These are phyloP conservation scores for Capsicum baccatum DNA, from an alignment of 257 asterid species.

Conservation along the genomic window DNA sequence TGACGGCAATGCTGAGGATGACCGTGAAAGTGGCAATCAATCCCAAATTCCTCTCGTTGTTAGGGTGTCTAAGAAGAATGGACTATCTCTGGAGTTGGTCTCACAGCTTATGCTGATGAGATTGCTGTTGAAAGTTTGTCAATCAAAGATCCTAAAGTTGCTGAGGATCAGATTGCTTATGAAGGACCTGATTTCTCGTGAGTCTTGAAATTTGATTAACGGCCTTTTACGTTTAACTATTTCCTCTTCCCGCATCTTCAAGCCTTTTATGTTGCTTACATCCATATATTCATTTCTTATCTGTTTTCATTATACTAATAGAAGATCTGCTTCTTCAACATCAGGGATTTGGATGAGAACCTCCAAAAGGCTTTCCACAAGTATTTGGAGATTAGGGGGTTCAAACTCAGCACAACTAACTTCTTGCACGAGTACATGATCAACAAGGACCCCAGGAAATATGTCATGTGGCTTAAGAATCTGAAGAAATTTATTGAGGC, in stretches of 20 bases:
- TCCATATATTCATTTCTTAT: background rate
- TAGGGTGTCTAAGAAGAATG: constrained; percentile 63
- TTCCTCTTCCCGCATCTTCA: background rate
- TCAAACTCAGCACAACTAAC: constrained; percentile 78
- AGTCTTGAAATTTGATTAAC: constrained; percentile 33
- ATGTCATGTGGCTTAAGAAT: constrained; percentile 70
- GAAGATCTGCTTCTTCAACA: background rate
- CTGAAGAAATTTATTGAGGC: constrained; percentile 72
- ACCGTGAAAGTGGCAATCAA: constrained; percentile 36
- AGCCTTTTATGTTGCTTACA: background rate
- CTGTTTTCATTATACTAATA: constrained; percentile 19
- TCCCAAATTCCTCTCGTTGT: constrained; percentile 69
- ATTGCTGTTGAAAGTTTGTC: constrained; percentile 63
- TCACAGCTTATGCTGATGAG: constrained; percentile 80
- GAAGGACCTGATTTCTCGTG: constrained; percentile 92
- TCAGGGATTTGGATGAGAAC: constrained; percentile 92
- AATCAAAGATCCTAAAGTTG: constrained; percentile 53
- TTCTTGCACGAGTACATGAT: constrained; percentile 85
- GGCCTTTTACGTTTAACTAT: too few relatives aligned
- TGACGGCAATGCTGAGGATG: constrained; percentile 39
- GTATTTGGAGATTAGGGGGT: constrained; percentile 87
- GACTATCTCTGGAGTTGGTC: constrained; percentile 68
- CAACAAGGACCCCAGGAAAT: constrained; percentile 75
- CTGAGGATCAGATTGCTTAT: constrained; percentile 77
- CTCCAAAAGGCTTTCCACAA: constrained; percentile 93